Evolutionary conservation across 108 stramenopile species (phyloP).

Genomic region (Phaeodactylum tricornutum): DNA sequence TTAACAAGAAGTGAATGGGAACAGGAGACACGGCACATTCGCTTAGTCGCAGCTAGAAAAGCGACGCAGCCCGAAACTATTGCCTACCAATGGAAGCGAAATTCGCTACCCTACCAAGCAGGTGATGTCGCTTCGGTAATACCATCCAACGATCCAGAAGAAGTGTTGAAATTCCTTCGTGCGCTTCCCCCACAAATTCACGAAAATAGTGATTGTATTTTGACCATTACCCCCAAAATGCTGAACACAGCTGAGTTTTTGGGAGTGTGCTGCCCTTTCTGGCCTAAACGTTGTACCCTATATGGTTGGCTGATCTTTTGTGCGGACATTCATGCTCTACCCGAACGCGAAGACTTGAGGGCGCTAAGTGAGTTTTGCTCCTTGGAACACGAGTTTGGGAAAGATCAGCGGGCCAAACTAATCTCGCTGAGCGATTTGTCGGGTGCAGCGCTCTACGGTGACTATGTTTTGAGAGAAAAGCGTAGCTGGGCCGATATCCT

Average conservation of each 20-base stretch:
- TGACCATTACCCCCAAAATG: constrained; percentile 20
- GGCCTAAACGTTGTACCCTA: constrained; percentile 60
- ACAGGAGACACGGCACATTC: constrained; percentile 70
- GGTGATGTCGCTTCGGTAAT: constrained; percentile 69
- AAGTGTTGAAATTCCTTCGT: constrained; percentile 46
- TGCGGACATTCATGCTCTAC: constrained; percentile 66
- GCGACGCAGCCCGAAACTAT: background rate
- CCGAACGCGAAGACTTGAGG: constrained; percentile 74
- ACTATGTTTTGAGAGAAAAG: constrained; percentile 77
- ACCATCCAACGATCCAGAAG: constrained; percentile 43
- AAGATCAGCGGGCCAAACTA: constrained; percentile 54
- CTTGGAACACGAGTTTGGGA: constrained; percentile 22
- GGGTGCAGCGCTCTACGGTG: constrained; percentile 61
- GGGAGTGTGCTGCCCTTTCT: constrained; percentile 10
- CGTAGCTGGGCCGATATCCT: constrained; percentile 73
- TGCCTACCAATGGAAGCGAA: background rate
- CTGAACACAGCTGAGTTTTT: background rate
- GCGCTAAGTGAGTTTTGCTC: constrained; percentile 52
- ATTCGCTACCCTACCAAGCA: constrained; percentile 49
- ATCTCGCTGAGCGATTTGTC: constrained; percentile 55
- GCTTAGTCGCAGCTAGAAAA: constrained; percentile 17
- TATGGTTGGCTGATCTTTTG: constrained; percentile 64
- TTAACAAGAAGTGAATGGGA: constrained; percentile 63
- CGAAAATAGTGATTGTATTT: constrained; percentile 27
- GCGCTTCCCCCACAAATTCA: constrained; percentile 50